These are phyloP conservation scores for Papiliotrema fonsecae DNA, from an alignment of 1,284 basidiomycete genomes.

Conservation along the genomic window DNA sequence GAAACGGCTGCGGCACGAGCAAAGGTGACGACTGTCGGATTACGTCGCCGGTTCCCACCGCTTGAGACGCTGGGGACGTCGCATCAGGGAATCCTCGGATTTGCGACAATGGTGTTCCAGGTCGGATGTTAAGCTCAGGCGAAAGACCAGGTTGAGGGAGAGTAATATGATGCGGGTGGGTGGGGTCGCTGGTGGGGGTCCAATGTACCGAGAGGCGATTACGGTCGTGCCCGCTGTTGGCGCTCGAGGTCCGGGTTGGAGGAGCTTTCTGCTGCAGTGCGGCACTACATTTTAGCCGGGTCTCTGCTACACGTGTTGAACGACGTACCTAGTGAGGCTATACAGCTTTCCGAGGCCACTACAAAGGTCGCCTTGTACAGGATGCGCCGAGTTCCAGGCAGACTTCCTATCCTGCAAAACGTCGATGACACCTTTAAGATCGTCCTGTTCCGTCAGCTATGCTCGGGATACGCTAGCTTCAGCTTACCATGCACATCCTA, in stretches of 20 bases:
- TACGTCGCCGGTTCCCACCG: neutral
- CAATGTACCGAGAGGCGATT: slow-evolving; percentile 3
- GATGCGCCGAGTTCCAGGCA: slow-evolving; percentile 42
- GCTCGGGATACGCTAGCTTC: neutral
- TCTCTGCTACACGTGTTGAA: neutral
- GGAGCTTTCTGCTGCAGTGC: slow-evolving; percentile 1
- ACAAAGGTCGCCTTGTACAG: slow-evolving; percentile 44
- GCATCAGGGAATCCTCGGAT: slow-evolving; percentile 12
- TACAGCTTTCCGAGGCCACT: slow-evolving; percentile 43
- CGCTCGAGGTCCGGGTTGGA: neutral
- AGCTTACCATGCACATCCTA: slow-evolving; percentile 36
- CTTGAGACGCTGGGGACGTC: slow-evolving; percentile 1
- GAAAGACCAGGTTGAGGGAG: neutral
- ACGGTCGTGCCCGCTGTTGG: neutral
- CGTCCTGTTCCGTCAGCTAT: slow-evolving; percentile 16
- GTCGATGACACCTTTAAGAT: slow-evolving; percentile 37
- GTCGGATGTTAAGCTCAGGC: neutral
- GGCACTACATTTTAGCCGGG: neutral
- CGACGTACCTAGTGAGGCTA: slow-evolving; percentile 34
- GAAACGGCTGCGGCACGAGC: slow-evolving; percentile 6
- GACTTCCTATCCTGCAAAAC: slow-evolving; percentile 39
- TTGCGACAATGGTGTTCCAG: slow-evolving; percentile 13
- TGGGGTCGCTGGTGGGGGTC: neutral
- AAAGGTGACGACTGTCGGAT: neutral
- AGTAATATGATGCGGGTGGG: neutral